Base-by-base conservation (phyloP, 768 basidiomycete genomes). In the Tephrocybe sp. region DNA sequence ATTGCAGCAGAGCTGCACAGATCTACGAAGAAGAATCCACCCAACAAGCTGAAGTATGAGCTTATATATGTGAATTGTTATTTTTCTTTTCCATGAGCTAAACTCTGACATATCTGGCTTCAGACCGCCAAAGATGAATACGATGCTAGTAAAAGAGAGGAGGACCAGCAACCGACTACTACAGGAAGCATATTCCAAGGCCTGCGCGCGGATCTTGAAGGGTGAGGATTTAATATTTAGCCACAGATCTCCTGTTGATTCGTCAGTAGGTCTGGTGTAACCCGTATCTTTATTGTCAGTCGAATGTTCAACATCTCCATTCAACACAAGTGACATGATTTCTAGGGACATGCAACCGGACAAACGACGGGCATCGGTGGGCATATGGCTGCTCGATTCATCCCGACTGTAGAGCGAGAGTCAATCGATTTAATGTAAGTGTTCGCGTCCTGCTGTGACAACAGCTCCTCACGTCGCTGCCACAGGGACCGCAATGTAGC, bases 371-470 rank as follows among this genome's bases (percentile, higher is more conserved):
- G 95, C 33, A 69, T 84, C 24, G 79, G 75, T 15, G 78, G 78
- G 2, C 78, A 78, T 57, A 77, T 79, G 68, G 70, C 91, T 0
- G 85, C 89, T 8, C 76, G 94, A 2, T 97, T 97, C 61, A 94
- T 98, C 49, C 91, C 93, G 9, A 97, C 94, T 0, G 94, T 98
- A 7, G 95, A 98, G 65, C 80, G 95, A 53, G 95, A 98, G 69
- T 88, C 88, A 0, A 87, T 94, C 54, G 93, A 91, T 66, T 72
- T 94, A 24, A 86, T 92, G 86, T 90, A 60, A 66, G 83, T 64
- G 48, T 31, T 9, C n/a, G 13, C 41, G 40, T 39, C 21, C 22
- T 13, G 11, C 38, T 31, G 31, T 42, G 9, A 49, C 44, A 24
- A 40, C 30, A 45, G 3, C 31, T 49, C 43, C 16, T 54, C 4